Percentiles rank a stretch among this genome's conserved stretches.
phyloP scores from a whole-genome alignment of 495 filamentous ascomycete species.

The Polyplosphaeria fusca region DNA sequence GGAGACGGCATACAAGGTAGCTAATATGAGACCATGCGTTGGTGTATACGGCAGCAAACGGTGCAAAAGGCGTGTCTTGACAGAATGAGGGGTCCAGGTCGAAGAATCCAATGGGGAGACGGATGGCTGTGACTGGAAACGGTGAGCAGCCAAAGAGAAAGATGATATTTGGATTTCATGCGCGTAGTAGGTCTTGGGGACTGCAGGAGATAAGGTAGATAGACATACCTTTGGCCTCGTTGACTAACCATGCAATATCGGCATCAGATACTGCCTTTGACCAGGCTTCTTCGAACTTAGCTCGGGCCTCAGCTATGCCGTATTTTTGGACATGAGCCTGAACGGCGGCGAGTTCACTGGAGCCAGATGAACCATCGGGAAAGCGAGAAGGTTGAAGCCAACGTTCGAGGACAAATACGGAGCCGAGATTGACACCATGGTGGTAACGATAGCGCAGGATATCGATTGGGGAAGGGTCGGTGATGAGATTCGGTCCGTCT shows the following conservation, averaged over 20 bases:
- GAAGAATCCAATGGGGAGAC: slow-evolving; percentile 57
- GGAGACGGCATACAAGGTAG: slow-evolving; percentile 43
- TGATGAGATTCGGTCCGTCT: slow-evolving; percentile 34
- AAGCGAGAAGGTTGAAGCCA: slow-evolving; percentile 51
- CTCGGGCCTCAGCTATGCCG: slow-evolving; percentile 47
- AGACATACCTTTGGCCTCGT: slow-evolving; percentile 42
- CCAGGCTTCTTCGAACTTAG: slow-evolving; percentile 53
- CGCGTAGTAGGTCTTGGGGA: no score
- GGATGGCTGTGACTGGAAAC: slow-evolving; percentile 47
- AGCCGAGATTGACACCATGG: slow-evolving; percentile 56
- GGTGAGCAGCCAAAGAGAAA: no score
- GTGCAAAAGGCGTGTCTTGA: slow-evolving; percentile 49
- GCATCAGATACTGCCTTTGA: slow-evolving; percentile 44
- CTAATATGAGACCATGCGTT: slow-evolving; percentile 50
- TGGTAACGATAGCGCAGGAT: slow-evolving; percentile 54
- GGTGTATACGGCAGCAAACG: slow-evolving; percentile 45
- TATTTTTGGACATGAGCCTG: slow-evolving; percentile 41
- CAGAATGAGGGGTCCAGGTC: slow-evolving; percentile 50
- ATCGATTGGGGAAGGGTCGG: slow-evolving; percentile 44
- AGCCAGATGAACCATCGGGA: slow-evolving; percentile 33
- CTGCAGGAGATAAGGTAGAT: no score
- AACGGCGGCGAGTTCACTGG: slow-evolving; percentile 51
- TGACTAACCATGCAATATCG: slow-evolving; percentile 49
- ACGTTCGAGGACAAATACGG: slow-evolving; percentile 55
- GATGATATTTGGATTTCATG: no score